These are phyloP conservation scores for Candida yuanshanica DNA, from an alignment of 805 yeast species.

Conservation along the genomic window DNA sequence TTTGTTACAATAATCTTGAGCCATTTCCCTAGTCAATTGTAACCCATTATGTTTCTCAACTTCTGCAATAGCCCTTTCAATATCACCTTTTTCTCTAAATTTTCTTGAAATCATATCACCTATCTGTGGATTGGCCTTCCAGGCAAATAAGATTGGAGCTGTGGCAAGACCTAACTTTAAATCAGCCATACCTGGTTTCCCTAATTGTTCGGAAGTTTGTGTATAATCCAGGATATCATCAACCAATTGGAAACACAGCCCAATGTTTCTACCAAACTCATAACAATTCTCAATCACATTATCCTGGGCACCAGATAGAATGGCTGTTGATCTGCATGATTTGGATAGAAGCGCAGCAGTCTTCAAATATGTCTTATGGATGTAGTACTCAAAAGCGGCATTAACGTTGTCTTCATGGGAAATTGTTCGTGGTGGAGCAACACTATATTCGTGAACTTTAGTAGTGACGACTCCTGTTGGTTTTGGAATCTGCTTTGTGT, in stretches of 20 bases:
- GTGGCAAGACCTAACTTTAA: slow-evolving; percentile 91
- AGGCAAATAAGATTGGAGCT: slow-evolving; percentile 92
- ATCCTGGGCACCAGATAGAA: slow-evolving; percentile 77
- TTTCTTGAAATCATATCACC: slow-evolving; percentile 83
- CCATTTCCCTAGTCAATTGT: slow-evolving; percentile 67
- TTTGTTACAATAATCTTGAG: slow-evolving; percentile 67
- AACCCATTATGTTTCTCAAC: slow-evolving; percentile 73
- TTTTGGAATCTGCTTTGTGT: slow-evolving; percentile 38
- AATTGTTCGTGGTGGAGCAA: slow-evolving; percentile 26
- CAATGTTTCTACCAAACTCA: slow-evolving; percentile 87
- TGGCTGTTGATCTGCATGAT: slow-evolving; percentile 89
- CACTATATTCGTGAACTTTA: slow-evolving; percentile 31
- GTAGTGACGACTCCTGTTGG: slow-evolving; percentile 63
- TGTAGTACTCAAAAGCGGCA: slow-evolving; percentile 91
- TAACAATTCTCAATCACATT: slow-evolving; percentile 79
- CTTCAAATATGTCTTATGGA: slow-evolving; percentile 91
- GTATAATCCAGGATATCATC: slow-evolving; percentile 96
- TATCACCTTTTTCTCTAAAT: slow-evolving; percentile 76
- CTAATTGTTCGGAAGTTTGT: slow-evolving; percentile 74
- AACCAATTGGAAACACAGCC: slow-evolving; percentile 91
- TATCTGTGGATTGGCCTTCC: slow-evolving; percentile 81
- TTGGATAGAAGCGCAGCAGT: slow-evolving; percentile 94
- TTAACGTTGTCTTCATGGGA: slow-evolving; percentile 62
- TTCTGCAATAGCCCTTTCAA: slow-evolving; percentile 70
- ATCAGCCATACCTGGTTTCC: slow-evolving; percentile 96